Evolutionary conservation across 2,329 filamentous ascomycete species (phyloP).

Genomic region (Coniochaeta pulveracea): DNA sequence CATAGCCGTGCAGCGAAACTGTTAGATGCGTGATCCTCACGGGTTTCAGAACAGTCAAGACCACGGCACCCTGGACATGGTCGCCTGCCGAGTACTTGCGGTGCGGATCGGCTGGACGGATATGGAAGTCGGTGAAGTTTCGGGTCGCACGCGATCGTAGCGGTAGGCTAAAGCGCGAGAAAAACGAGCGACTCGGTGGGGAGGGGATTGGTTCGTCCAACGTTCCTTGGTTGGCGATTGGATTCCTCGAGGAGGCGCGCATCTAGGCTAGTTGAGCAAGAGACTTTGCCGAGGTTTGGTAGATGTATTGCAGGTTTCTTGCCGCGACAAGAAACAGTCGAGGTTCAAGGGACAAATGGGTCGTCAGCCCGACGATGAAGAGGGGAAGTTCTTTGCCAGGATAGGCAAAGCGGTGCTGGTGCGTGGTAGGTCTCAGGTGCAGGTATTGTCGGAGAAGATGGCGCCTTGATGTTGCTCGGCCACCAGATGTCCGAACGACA

Average conservation of each 20-base stretch:
- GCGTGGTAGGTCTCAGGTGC: neutral
- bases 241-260: slow-evolving; percentile 28
- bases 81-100: slow-evolving; percentile 68
- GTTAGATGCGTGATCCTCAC: slow-evolving; percentile 71
- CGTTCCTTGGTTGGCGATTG: slow-evolving; percentile 21
- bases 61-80: slow-evolving; percentile 59
- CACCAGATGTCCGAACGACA: too few relatives aligned
- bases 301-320: neutral
- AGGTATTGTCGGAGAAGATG: neutral
- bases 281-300: neutral
- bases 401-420: neutral
- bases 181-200: slow-evolving; percentile 27
- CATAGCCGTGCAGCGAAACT: slow-evolving; percentile 66
- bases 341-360: neutral
- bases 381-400: neutral
- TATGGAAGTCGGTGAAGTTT: slow-evolving; percentile 67
- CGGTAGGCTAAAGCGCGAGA: slow-evolving; percentile 40
- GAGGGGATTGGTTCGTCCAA: slow-evolving; percentile 24
- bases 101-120: slow-evolving; percentile 67
- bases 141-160: slow-evolving; percentile 39
- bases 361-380: neutral
- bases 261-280: slow-evolving; percentile 26
- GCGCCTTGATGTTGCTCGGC: too few relatives aligned
- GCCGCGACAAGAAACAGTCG: neutral
- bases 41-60: slow-evolving; percentile 63